phyloP scores from a whole-genome alignment of 2,329 filamentous ascomycete genomes.

The Trichoderma atrobrunneum region DNA sequence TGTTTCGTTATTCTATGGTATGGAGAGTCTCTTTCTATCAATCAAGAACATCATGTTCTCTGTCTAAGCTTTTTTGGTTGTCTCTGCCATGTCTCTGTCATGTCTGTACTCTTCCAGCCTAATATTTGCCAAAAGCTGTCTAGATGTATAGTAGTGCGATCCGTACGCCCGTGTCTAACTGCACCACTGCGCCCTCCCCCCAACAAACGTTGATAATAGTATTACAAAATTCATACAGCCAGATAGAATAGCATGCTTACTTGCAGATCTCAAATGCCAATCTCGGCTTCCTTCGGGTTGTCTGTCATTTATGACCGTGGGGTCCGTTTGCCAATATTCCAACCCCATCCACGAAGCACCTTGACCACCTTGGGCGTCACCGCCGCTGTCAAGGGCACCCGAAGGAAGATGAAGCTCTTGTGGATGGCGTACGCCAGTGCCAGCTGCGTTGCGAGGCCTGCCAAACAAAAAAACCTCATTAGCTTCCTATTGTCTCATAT shows the following conservation, averaged over 20 bases:
- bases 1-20: background rate
- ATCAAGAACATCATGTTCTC: background rate
- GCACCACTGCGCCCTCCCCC: background rate
- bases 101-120: background rate
- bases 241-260: background rate
- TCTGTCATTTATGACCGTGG: conserved; percentile 16
- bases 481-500: conserved; percentile 21
- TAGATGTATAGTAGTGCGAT: background rate
- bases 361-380: conserved; percentile 94
- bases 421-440: conserved; percentile 95
- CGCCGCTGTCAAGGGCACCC: conserved; percentile 88
- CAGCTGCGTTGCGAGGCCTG: conserved; percentile 73
- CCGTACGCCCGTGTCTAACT: background rate
- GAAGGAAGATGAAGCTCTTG: conserved; percentile 94
- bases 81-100: background rate
- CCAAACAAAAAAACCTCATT: conserved; percentile 21
- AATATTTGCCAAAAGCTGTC: background rate
- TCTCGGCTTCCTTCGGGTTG: background rate
- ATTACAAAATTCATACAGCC: conserved; percentile 2
- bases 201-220: background rate
- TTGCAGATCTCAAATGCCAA: background rate
- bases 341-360: conserved; percentile 81
- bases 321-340: conserved; percentile 80
- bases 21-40: background rate
- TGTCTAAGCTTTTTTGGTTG: background rate